These are phyloP conservation scores for Penstemon barbatus DNA, from an alignment of 257 asterid genomes.

Conservation along the genomic window DNA sequence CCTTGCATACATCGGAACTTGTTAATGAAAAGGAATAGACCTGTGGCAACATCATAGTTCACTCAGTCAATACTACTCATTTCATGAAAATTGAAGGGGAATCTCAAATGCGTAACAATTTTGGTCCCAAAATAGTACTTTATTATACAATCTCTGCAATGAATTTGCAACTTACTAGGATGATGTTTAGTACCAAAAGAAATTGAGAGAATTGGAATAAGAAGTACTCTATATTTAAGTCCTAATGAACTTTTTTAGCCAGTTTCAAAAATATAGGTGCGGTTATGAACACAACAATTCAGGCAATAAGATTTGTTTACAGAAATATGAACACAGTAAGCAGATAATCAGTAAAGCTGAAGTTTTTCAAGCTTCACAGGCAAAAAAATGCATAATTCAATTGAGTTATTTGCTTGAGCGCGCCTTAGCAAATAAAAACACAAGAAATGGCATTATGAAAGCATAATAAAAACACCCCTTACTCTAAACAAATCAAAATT, in stretches of 20 bases:
- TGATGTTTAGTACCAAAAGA: too few relatives aligned
- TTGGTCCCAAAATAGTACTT: not conserved
- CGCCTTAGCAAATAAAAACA: not conserved
- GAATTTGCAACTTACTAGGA: too few relatives aligned
- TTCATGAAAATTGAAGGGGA: not conserved
- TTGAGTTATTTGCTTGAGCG: not conserved
- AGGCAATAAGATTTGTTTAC: not conserved
- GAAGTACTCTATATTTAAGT: too few relatives aligned
- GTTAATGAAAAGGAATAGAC: constrained; percentile 34
- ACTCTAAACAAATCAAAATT: not conserved
- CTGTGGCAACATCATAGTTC: constrained; percentile 36
- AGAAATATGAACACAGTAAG: constrained; percentile 14
- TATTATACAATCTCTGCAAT: too few relatives aligned
- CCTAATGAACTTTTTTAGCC: too few relatives aligned
- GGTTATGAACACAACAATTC: constrained; percentile 22
- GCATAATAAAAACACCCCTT: not conserved
- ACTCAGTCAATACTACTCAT: constrained; percentile 21
- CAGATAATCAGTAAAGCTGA: constrained; percentile 18
- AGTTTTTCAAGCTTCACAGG: constrained; percentile 14
- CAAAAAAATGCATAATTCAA: not conserved
- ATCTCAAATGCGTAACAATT: not conserved
- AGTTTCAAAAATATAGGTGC: constrained; percentile 1
- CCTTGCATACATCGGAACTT: constrained; percentile 72
- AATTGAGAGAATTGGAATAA: too few relatives aligned
- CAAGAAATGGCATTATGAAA: too few relatives aligned